Base-by-base conservation (phyloP, 2,329 filamentous ascomycete genomes). In the Thelonectria rubi region DNA sequence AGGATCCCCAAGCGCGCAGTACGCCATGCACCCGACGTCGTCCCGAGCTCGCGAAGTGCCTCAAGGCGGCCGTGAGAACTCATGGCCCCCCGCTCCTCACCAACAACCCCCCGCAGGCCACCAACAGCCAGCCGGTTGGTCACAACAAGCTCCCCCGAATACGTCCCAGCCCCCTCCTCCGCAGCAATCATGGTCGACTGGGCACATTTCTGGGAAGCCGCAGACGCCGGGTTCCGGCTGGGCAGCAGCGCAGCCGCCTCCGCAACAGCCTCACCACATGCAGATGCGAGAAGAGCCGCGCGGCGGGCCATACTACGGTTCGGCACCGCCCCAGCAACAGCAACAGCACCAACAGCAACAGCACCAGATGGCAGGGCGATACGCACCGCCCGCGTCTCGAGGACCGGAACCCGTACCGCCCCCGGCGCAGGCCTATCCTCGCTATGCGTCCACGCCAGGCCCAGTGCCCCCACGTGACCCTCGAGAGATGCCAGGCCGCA, bases 1-100 rank as follows among this genome's bases (percentile, higher is more conserved):
- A 20, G 79, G 80, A n/a, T 83, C 84, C 7, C 81, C 84, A n/a
- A 79, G 82, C n/a, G 80, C 82, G 18, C 85, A 86, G 65, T 88
- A 87, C 58, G 76, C 80, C 1, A 72, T 78, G 10, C 84, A 87
- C 69, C 76, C 78, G n/a, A 69, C 79, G 20, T 72, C 76, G 14
- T 70, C 81, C 12, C 77, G 81, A 26, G 74, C 78, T 11, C 79
- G 82, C 18, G 83, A 86, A 47, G 65, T 74, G 15, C 69, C 80
- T 0, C 76, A 69, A 54, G 72, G 60, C 73, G 78, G 79, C 43
- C 74, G 75, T 47, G 76, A 78, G 30, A 72, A 68, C 37, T 65
- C 77, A 8, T 79, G 79, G 69, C 78, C 77, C n/a, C 57, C 68
- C 15, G 32, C 66, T 24, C 43, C 56, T 12, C 70, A 71, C 47